A percentile compares a stretch with the other conserved stretches of the same genome.
Conservation (phyloP, 805 yeast genomes). For the Tetrapisispora pingtungensis region DNA sequence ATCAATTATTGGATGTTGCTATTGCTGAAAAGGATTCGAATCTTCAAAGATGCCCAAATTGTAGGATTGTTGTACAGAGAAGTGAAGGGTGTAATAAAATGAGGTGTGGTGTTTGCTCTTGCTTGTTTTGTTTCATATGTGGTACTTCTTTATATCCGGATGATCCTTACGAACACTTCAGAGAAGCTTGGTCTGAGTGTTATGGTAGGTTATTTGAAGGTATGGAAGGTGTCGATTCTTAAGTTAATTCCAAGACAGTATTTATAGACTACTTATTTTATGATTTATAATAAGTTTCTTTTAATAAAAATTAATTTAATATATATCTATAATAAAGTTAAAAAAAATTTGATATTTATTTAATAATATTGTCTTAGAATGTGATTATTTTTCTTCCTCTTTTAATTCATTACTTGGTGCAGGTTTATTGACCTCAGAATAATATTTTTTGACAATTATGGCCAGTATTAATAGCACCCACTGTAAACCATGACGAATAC, state of each 20-base stretch:
- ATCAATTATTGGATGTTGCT: conserved; percentile 36
- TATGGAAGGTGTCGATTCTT: conserved; percentile 28
- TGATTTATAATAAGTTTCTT: too few species aligned
- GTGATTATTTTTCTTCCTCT: background rate
- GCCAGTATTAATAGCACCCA: conserved; percentile 7
- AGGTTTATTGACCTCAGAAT: background rate
- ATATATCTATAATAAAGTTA: too few species aligned
- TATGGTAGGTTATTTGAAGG: conserved; percentile 47
- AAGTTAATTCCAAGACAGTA: background rate
- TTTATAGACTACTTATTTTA: background rate
- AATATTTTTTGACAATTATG: conserved; percentile 10
- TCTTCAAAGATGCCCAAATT: conserved; percentile 43
- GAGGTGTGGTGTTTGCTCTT: conserved; percentile 42
- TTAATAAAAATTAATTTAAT: too few species aligned
- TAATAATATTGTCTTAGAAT: background rate
- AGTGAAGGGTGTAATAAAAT: conserved; percentile 58
- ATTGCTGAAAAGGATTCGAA: conserved; percentile 34
- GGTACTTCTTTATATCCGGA: conserved; percentile 31
- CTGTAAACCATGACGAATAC: conserved; percentile 12
- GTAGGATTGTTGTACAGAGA: conserved; percentile 40
- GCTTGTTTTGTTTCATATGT: conserved; percentile 47
- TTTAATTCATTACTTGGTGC: background rate
- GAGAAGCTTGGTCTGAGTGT: conserved; percentile 34
- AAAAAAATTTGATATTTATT: too few species aligned
- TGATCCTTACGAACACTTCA: conserved; percentile 46